Conservation (phyloP, 441 rosid species). For the Theobroma grandiflorum region DNA sequence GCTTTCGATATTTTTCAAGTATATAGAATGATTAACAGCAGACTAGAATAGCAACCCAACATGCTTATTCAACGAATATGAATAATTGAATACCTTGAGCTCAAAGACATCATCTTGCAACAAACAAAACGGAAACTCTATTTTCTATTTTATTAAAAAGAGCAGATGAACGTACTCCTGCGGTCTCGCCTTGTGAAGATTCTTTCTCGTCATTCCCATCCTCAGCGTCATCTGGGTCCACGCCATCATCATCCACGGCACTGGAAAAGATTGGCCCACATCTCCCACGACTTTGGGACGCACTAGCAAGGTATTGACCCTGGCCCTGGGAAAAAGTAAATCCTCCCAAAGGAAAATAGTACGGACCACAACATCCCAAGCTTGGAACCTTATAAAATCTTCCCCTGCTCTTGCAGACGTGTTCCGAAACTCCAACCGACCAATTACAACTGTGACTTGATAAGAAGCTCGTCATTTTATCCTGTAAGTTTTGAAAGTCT, state of each 20-base stretch:
- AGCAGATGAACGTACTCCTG: conserved; percentile 32
- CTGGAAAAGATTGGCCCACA: conserved; percentile 50
- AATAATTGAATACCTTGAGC: not conserved
- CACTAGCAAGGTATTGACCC: conserved; percentile 35
- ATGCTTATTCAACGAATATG: conserved; percentile 1
- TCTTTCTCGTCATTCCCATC: conserved; percentile 46
- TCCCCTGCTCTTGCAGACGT: conserved; percentile 41
- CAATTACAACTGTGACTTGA: conserved; percentile 62
- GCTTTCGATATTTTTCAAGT: not conserved
- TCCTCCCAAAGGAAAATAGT: conserved; percentile 40
- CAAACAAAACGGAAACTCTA: not conserved
- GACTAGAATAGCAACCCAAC: not conserved
- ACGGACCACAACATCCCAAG: conserved; percentile 41
- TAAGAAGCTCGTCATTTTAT: conserved; percentile 56
- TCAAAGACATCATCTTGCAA: not conserved
- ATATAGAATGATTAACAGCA: not conserved
- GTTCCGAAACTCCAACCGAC: conserved; percentile 49
- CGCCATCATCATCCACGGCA: conserved; percentile 53
- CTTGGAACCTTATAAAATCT: conserved; percentile 45
- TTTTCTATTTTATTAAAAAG: not conserved
- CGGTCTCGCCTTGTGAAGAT: conserved; percentile 42
- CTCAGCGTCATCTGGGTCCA: conserved; percentile 48
- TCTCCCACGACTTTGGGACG: conserved; percentile 37
- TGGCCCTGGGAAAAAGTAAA: conserved; percentile 37
- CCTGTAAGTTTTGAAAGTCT: conserved; percentile 34